Evolutionary conservation across 129 eudicot species (phyloP), one percentile per base, ranked within the genome.

Genomic region (Pulicaria dysenterica): DNA sequence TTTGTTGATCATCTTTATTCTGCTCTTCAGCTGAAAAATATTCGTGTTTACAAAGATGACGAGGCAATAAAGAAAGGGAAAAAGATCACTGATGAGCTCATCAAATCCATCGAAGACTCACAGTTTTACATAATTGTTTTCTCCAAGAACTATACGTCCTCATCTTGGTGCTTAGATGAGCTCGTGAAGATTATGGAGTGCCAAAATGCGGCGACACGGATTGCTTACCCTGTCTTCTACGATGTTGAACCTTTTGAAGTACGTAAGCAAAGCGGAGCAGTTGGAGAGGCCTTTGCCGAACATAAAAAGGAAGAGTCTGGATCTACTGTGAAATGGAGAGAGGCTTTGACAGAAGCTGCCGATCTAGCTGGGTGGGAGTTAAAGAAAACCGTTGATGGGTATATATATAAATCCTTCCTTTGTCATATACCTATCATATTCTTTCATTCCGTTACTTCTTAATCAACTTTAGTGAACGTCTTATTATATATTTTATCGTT

Each of bases 341-440:
- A 59, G 45, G 65, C 65, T 59, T 13, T 59, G 9, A 59, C 4
- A 12, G 65, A 59, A 8, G 44, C 65, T 34, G 19, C 65, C 43
- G 36, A 59, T 37, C 36, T 59, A 43, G 11, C 17, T 13, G 65
- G 65, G 8, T 59, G 65, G 65, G 65, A 59, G 16, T 12, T 59
- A 40, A 59, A 37, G 44, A 59, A 59, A n/a, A 59, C 65, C 12
- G 65, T 14, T 59, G 9, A 59, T 37, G 65, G 65, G 65, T 59
- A 58, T 54, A 48, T 11, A 24, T 6, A 48, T 48, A n/a, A 10
- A n/a, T 48, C 54, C 13, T 10, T n/a, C n/a, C n/a, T n/a, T n/a
- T n/a, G n/a, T n/a, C n/a, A n/a, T n/a, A n/a, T n/a, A n/a, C n/a
- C n/a, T n/a, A n/a, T n/a, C n/a, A n/a, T n/a, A n/a, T n/a, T n/a